Evolutionary conservation across 139 green algal genomes (phyloP).

Genomic region (Chlamydomonas sp.): DNA sequence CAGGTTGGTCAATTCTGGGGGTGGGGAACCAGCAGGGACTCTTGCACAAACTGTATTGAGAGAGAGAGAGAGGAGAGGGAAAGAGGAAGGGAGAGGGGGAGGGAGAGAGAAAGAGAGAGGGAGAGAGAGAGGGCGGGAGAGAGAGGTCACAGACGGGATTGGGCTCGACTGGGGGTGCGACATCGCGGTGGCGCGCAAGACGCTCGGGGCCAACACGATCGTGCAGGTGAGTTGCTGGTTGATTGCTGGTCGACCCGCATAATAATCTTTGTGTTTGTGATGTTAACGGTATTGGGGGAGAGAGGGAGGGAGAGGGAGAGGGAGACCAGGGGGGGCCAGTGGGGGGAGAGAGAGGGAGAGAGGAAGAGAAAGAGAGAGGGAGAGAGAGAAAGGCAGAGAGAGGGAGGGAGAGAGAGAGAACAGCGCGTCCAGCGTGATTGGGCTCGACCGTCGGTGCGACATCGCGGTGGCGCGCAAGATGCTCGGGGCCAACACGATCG

Average conservation of each 20-base stretch:
- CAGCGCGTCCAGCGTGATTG: slow-evolving; percentile 92
- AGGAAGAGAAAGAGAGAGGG: no score
- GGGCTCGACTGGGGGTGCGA: slow-evolving; percentile 86
- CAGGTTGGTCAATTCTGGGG: no score
- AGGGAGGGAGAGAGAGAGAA: no score
- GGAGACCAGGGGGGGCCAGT: no score
- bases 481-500: slow-evolving; percentile 41
- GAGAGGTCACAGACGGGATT: no score
- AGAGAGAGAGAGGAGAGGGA: no score
- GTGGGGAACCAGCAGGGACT: slow-evolving; percentile 69
- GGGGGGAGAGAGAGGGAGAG: background rate
- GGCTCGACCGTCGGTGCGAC: slow-evolving; percentile 82
- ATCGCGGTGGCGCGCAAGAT: slow-evolving; percentile 60
- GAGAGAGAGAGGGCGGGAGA: no score
- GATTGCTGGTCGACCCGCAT: slow-evolving; percentile 78
- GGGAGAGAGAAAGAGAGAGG: background rate
- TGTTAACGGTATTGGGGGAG: no score
- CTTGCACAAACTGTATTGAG: slow-evolving; percentile 42
- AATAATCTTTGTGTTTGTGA: slow-evolving; percentile 26
- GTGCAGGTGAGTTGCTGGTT: no score
- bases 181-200: slow-evolving; percentile 60
- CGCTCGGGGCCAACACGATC: slow-evolving; percentile 40
- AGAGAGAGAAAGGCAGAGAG: no score
- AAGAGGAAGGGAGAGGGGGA: no score
- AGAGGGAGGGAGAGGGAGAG: no score